Evolutionary conservation across 805 yeast species (phyloP).

Genomic region (Starmerella apicola): DNA sequence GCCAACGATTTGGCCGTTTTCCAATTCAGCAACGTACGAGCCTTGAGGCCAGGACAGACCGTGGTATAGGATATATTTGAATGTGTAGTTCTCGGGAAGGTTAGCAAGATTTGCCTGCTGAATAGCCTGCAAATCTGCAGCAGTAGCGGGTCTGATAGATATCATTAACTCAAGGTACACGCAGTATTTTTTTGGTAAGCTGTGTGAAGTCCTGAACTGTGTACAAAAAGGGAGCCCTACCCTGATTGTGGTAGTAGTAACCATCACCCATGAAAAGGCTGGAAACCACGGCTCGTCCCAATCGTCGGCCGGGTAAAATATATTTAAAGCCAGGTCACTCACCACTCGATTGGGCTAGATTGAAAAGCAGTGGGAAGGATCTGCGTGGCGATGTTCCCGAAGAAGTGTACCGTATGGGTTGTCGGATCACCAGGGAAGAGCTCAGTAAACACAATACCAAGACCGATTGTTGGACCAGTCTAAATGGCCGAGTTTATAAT

Average conservation of each 20-base stretch:
- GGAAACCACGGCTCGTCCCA: constrained; percentile 5
- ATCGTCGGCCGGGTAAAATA: constrained; percentile 32
- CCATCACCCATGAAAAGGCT: neutral
- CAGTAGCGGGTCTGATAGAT: constrained; percentile 77
- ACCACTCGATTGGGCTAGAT: constrained; percentile 73
- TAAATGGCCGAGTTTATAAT: constrained; percentile 72
- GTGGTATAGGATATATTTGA: constrained; percentile 90
- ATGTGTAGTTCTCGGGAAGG: constrained; percentile 85
- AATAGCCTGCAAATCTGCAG: constrained; percentile 82
- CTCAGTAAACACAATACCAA: constrained; percentile 43
- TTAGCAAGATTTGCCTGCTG: constrained; percentile 88
- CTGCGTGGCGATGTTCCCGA: constrained; percentile 26
- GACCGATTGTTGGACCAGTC: constrained; percentile 78
- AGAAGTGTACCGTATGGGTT: constrained; percentile 8
- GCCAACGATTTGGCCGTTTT: constrained; percentile 78
- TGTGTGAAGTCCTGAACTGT: neutral
- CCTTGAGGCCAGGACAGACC: constrained; percentile 95
- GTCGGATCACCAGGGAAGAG: constrained; percentile 37
- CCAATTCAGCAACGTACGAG: constrained; percentile 73
- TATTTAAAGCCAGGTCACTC: constrained; percentile 66
- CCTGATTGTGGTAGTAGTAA: neutral
- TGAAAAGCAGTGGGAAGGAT: constrained; percentile 37
- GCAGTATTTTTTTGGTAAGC: no score
- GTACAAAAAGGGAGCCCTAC: neutral
- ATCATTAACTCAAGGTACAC: constrained; percentile 33